Evolutionary conservation across 768 basidiomycete genomes (phyloP).

Genomic region (Epithele typhae): DNA sequence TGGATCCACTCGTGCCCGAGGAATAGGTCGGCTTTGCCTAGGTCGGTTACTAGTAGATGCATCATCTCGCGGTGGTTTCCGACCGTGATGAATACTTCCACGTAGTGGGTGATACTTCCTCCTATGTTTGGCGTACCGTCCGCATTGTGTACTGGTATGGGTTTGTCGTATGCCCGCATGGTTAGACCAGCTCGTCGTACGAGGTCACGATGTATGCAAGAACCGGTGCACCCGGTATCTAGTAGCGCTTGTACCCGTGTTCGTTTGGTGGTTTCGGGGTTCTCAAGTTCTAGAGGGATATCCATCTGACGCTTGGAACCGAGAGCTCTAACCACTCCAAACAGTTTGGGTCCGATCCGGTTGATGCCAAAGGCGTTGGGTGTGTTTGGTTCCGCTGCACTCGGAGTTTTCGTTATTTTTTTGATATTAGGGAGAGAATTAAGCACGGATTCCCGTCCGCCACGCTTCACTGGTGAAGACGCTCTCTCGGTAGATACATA

Average conservation of each 20-base stretch:
- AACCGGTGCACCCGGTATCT: conserved; percentile 20
- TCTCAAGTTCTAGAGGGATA: conserved; percentile 3
- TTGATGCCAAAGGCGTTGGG: neutral
- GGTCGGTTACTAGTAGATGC: conserved; percentile 1
- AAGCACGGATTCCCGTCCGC: neutral
- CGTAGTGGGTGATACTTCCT: conserved; percentile 5
- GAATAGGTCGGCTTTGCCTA: conserved; percentile 1
- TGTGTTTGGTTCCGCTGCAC: neutral
- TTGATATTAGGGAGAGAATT: neutral
- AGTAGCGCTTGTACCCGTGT: conserved; percentile 11
- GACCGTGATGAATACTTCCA: neutral
- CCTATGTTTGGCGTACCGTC: conserved; percentile 3
- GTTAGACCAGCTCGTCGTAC: neutral
- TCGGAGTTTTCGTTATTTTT: neutral
- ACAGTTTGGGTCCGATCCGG: neutral
- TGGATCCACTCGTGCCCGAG: conserved; percentile 9
- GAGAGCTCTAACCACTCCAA: conserved; percentile 6
- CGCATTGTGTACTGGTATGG: conserved; percentile 7
- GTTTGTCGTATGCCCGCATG: neutral
- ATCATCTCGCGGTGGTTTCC: conserved; percentile 4
- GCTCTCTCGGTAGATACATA: too few relatives aligned
- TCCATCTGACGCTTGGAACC: conserved; percentile 1
- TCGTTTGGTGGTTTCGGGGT: neutral
- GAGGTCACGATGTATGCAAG: conserved; percentile 11
- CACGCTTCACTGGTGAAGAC: neutral